Base-by-base conservation (phyloP, 2,329 filamentous ascomycete species). In the Aspergillus oerlinghausenensis region DNA sequence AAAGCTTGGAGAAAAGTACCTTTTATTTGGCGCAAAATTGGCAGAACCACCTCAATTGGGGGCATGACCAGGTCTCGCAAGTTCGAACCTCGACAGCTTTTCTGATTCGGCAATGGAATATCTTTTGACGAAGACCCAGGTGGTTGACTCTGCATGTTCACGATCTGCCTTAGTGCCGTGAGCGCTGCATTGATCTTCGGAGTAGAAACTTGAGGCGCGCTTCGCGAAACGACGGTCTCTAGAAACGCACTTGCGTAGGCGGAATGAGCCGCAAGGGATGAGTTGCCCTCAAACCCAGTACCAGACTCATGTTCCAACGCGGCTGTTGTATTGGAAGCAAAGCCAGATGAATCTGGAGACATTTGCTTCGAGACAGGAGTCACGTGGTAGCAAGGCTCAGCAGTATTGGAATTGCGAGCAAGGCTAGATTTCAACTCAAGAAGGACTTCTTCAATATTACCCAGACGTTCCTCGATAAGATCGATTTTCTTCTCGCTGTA, bases 401-500 rank as follows among this genome's bases (percentile, higher is more conserved):
- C n/a, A 11, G 51, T 43, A n/a, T 40, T 21, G 28, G 8, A 4
- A 23, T 51, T 55, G 23, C 55, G 35, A 49, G 59, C 9, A 56
- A 61, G 50, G 23, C 42, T 53, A 52, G 60, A 51, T 55, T 63
- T 63, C 14, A 72, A 50, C 48, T 70, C 65, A 38, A 47, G 60
- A 17, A 68, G 64, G 62, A 65, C 67, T 66, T 51, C 65, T 59
- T 82, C 80, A 43, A 83, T 80, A n/a, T 73, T 72, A 6, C 73
- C 72, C 8, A 83, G 68, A 17, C 80, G 75, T 29, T 79, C 75
- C 61, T 81, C 79, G 51, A 83, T 81, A 11, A 77, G 64, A 58
- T 82, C 80, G 50, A 83, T 80, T 65, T 82, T 81, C 63, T 73
- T 77, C 64, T 83, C 80, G 67, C 79, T 81, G 49, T 17, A 23